These are phyloP conservation scores for Acanthamoeba healyi DNA, from an alignment of 208 protist species.

Conservation along the genomic window DNA sequence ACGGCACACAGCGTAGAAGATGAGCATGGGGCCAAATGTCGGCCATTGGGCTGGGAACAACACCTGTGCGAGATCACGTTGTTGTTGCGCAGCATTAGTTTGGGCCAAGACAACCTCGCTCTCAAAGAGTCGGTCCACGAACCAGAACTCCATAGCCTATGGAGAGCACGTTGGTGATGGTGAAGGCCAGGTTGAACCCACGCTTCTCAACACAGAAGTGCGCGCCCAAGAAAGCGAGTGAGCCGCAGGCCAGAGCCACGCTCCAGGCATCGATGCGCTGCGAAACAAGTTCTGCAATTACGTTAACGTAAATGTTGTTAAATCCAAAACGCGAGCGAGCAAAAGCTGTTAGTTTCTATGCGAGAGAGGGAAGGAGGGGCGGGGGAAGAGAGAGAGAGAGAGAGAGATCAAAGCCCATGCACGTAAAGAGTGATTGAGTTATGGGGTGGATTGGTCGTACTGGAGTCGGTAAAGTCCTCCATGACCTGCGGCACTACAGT, in stretches of 20 bases:
- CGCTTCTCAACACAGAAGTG: constrained; percentile 6
- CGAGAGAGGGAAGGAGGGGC: not conserved
- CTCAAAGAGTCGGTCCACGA: not conserved
- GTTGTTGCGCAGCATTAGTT: too few relatives aligned
- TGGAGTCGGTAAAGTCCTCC: not conserved
- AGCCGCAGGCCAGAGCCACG: constrained; percentile 2
- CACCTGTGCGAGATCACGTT: too few relatives aligned
- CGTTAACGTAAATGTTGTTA: too few relatives aligned
- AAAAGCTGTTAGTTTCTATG: too few relatives aligned
- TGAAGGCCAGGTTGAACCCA: constrained; percentile 1
- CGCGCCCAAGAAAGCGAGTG: not conserved
- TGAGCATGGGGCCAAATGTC: not conserved
- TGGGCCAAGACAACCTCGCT: too few relatives aligned
- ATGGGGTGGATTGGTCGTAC: too few relatives aligned
- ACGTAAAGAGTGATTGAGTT: too few relatives aligned
- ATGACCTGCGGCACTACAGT: not conserved
- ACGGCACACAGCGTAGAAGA: not conserved
- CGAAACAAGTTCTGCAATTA: not conserved
- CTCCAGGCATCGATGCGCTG: constrained; percentile 23
- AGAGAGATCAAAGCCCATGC: too few relatives aligned
- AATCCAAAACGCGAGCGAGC: too few relatives aligned
- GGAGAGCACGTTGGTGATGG: constrained; percentile 1
- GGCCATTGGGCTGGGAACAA: not conserved
- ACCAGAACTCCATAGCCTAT: constrained; percentile 6
- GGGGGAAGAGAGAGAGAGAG: too few relatives aligned